Evolutionary conservation across 805 yeast species (phyloP).

Genomic region (Maudiozyma saulgeensis): DNA sequence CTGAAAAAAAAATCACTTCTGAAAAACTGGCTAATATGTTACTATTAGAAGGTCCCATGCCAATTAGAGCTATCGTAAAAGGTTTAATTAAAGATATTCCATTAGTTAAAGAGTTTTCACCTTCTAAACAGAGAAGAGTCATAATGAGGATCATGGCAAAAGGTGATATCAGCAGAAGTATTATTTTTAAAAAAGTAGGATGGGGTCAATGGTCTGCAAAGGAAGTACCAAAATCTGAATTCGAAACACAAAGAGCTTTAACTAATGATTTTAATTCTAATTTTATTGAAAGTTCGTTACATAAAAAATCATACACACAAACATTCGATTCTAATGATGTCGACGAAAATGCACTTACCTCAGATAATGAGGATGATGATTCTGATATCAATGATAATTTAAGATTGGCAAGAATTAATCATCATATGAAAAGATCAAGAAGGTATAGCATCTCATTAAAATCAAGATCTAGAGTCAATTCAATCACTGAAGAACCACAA

Average conservation of each 20-base stretch:
- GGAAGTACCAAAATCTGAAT: slow-evolving; percentile 22
- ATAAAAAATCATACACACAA: neutral
- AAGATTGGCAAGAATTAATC: neutral
- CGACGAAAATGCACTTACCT: slow-evolving; percentile 1
- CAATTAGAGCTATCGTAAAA: slow-evolving; percentile 79
- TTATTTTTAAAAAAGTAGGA: slow-evolving; percentile 86
- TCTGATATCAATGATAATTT: neutral
- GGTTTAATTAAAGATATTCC: slow-evolving; percentile 65
- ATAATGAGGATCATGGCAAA: slow-evolving; percentile 81
- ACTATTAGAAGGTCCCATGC: slow-evolving; percentile 72
- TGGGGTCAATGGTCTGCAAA: slow-evolving; percentile 93
- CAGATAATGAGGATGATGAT: neutral
- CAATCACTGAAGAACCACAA: neutral
- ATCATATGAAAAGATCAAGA: slow-evolving; percentile 8
- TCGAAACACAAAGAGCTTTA: slow-evolving; percentile 32
- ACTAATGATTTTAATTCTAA: slow-evolving; percentile 32
- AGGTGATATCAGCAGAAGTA: slow-evolving; percentile 42
- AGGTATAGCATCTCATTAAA: neutral
- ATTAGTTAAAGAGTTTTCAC: slow-evolving; percentile 67
- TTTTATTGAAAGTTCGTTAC: slow-evolving; percentile 4
- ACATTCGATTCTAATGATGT: neutral
- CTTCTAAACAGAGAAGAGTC: slow-evolving; percentile 80
- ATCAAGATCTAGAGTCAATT: neutral
- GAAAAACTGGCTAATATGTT: slow-evolving; percentile 62
- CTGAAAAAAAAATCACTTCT: slow-evolving; percentile 79